phyloP scores from a whole-genome alignment of 108 stramenopile species.

The Fistulifera pelliculosa region DNA sequence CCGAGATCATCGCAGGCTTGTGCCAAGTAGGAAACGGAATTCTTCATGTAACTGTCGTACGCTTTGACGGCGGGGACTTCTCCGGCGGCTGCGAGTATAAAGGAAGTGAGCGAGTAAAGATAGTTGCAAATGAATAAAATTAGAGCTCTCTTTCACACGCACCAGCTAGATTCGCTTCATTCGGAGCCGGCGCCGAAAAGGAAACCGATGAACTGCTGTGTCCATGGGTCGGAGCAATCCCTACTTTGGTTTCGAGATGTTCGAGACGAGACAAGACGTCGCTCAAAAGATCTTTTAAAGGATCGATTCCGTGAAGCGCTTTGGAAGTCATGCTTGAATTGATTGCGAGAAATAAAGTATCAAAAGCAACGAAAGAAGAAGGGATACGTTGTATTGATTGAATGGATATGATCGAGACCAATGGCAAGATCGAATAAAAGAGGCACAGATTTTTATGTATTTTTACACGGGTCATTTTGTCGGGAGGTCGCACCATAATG shows the following conservation, averaged over 20 bases:
- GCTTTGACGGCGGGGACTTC: slow-evolving; percentile 53
- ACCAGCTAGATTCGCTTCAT: too few species aligned
- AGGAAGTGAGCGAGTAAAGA: neutral
- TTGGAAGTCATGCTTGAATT: neutral
- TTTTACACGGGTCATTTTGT: too few species aligned
- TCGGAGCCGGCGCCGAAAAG: too few species aligned
- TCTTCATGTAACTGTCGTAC: slow-evolving; percentile 56
- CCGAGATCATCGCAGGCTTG: slow-evolving; percentile 56
- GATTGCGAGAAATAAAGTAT: too few species aligned
- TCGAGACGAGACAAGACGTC: slow-evolving; percentile 17
- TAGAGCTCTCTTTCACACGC: too few species aligned
- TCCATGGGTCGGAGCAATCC: slow-evolving; percentile 2
- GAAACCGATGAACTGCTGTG: too few species aligned
- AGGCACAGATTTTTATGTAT: too few species aligned
- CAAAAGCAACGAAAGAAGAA: too few species aligned
- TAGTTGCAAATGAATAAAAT: neutral
- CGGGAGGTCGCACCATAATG: too few species aligned
- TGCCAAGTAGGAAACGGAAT: slow-evolving; percentile 50
- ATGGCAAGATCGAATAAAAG: too few species aligned
- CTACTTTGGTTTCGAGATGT: slow-evolving; percentile 14
- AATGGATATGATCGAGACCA: too few species aligned
- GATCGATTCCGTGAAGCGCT: slow-evolving; percentile 4
- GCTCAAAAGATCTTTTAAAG: slow-evolving; percentile 12
- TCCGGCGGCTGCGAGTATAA: slow-evolving; percentile 15
- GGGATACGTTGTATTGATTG: too few species aligned